These are phyloP conservation scores for Wallacemonas sp. DNA, from an alignment of 208 protist species.

Conservation along the genomic window DNA sequence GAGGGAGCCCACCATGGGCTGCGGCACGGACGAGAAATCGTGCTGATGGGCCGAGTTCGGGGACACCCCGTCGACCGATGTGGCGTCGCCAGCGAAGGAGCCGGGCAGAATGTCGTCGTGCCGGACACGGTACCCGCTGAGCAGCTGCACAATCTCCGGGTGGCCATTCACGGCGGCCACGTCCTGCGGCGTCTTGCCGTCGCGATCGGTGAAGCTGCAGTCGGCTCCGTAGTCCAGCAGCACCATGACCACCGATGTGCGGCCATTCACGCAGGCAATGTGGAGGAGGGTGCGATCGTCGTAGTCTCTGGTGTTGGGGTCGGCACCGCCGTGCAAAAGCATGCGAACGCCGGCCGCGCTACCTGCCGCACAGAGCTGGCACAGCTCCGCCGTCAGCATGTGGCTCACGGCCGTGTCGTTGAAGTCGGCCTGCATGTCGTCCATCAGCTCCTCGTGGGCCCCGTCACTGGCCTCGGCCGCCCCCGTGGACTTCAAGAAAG, in stretches of 20 bases:
- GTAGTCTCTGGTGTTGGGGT: constrained; percentile 84
- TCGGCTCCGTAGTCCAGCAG: constrained; percentile 79
- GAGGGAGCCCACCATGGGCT: constrained; percentile 84
- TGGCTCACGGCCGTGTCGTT: constrained; percentile 55
- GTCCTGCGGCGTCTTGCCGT: constrained; percentile 62
- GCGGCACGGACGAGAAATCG: constrained; percentile 77
- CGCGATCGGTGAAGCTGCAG: constrained; percentile 43
- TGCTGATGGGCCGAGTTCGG: constrained; percentile 39
- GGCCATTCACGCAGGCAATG: constrained; percentile 70
- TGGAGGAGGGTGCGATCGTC: constrained; percentile 80
- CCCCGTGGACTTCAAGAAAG: constrained; percentile 17
- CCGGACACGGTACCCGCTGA: constrained; percentile 28
- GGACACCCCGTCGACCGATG: constrained; percentile 30
- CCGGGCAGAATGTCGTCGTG: constrained; percentile 24
- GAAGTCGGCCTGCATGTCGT: constrained; percentile 19
- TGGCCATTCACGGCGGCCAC: constrained; percentile 67
- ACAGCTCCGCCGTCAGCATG: constrained; percentile 84
- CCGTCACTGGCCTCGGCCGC: not conserved
- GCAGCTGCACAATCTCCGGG: constrained; percentile 50
- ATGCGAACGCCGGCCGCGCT: constrained; percentile 69
- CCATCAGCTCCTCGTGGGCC: not conserved
- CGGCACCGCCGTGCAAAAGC: constrained; percentile 68
- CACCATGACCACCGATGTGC: constrained; percentile 48
- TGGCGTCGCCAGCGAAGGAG: constrained; percentile 25
- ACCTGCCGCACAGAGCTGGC: constrained; percentile 66